Conservation (phyloP, 2,329 filamentous ascomycete species). For the Aspergillus sp. region DNA sequence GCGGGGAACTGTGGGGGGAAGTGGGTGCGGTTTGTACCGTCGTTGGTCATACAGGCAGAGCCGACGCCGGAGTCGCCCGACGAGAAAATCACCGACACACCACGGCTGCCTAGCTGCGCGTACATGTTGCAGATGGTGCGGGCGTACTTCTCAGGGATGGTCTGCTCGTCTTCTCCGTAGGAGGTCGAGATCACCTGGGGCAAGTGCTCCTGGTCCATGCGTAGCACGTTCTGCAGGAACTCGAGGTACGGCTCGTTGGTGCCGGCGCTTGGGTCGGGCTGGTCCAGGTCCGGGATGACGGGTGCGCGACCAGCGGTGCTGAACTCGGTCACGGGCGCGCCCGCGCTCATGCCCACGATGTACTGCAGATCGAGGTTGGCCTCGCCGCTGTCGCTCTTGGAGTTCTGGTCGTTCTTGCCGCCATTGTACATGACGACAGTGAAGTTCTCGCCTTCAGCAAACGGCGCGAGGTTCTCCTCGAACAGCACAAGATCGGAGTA, state of each 20-base stretch:
- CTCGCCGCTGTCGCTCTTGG: slow-evolving; percentile 37
- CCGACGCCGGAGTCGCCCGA: slow-evolving; percentile 46
- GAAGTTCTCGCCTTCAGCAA: slow-evolving; percentile 39
- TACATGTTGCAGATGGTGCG: slow-evolving; percentile 37
- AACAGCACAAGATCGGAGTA: slow-evolving; percentile 42
- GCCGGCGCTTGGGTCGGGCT: slow-evolving; percentile 36
- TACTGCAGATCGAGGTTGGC: slow-evolving; percentile 48
- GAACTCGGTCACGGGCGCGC: slow-evolving; percentile 41
- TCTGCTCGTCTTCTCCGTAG: slow-evolving; percentile 38
- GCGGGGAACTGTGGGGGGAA: slow-evolving; percentile 40
- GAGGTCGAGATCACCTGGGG: slow-evolving; percentile 36
- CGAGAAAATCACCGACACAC: slow-evolving; percentile 44
- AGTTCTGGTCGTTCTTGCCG: slow-evolving; percentile 30
- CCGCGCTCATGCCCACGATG: slow-evolving; percentile 39
- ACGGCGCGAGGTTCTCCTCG: slow-evolving; percentile 31
- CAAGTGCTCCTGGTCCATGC: slow-evolving; percentile 20
- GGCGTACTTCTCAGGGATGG: slow-evolving; percentile 31
- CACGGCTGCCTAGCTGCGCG: slow-evolving; percentile 46
- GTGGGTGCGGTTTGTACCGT: slow-evolving; percentile 29
- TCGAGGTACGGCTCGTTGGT: slow-evolving; percentile 42
- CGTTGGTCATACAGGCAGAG: slow-evolving; percentile 26
- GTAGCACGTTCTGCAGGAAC: slow-evolving; percentile 28
- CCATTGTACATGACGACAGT: slow-evolving; percentile 39
- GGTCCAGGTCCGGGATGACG: slow-evolving; percentile 44
- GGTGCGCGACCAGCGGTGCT: slow-evolving; percentile 42